phyloP scores from a whole-genome alignment of 2,329 filamentous ascomycete genomes.

The Aspergillus glaucus region DNA sequence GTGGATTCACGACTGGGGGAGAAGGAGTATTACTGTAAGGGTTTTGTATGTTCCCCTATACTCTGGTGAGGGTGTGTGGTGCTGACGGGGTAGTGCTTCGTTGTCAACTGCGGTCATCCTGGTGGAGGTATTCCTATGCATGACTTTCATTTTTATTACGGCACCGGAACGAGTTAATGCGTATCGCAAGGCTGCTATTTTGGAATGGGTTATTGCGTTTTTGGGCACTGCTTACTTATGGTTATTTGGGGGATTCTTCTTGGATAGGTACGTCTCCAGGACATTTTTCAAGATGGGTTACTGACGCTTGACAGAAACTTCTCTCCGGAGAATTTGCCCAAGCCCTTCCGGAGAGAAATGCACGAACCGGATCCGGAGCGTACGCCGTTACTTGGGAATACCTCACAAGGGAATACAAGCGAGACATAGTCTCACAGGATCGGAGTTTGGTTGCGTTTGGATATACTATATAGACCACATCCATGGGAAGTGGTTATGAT shows the following conservation, averaged over 20 bases:
- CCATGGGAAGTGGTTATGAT: not conserved
- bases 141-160: conserved; percentile 13
- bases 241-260: conserved; percentile 16
- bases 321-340: conserved; percentile 1
- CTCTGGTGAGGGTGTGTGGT: not conserved
- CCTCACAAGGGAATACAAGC: not conserved
- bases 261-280: conserved; percentile 10
- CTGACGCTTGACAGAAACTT: not conserved
- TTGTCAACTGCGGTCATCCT: conserved; percentile 15
- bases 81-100: conserved; percentile 8
- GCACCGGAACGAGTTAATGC: conserved; percentile 4
- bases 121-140: conserved; percentile 11
- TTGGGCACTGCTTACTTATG: conserved; percentile 15
- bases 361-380: conserved; percentile 3
- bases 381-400: not conserved
- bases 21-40: conserved; percentile 9
- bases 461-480: not conserved
- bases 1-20: conserved; percentile 9
- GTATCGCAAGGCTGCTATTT: conserved; percentile 11
- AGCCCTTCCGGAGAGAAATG: not conserved
- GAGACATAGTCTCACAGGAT: not conserved
- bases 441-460: not conserved
- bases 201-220: conserved; percentile 19
- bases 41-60: conserved; percentile 10
- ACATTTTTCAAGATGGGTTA: not conserved